Percentiles rank a stretch among this genome's conserved stretches.
These are phyloP conservation scores for Phytophthora hibernalis DNA, from an alignment of 352 stramenopile genomes.

Conservation along the genomic window DNA sequence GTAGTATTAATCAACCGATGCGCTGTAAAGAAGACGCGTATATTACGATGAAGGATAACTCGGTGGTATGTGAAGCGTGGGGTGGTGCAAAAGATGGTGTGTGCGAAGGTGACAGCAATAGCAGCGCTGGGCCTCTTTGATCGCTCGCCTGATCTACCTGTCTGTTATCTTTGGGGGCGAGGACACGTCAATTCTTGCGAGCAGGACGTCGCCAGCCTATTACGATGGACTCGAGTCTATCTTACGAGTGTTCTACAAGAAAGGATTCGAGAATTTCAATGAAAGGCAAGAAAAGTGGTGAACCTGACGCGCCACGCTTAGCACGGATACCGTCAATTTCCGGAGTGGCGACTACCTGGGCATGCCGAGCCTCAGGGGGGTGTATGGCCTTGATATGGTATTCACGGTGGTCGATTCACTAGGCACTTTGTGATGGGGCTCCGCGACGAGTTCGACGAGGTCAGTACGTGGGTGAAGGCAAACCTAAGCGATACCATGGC, in stretches of 20 bases:
- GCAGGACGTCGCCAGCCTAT: neutral
- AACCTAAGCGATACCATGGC: conserved; percentile 45
- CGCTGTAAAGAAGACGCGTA: neutral
- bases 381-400: conserved; percentile 68
- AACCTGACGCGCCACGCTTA: conserved; percentile 66
- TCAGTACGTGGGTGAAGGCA: conserved; percentile 57
- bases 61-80: conserved; percentile 5
- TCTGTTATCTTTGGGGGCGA: conserved; percentile 9
- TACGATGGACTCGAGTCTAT: conserved; percentile 17
- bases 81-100: conserved; percentile 22
- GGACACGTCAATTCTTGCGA: conserved; percentile 25
- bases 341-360: conserved; percentile 51
- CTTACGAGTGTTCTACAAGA: conserved; percentile 40
- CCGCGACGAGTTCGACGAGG: conserved; percentile 68
- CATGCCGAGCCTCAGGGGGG: conserved; percentile 30
- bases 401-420: conserved; percentile 70
- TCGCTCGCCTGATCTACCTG: conserved; percentile 29
- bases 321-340: conserved; percentile 53
- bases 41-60: conserved; percentile 15
- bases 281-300: conserved; percentile 54
- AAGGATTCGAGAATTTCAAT: conserved; percentile 29
- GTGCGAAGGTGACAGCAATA: conserved; percentile 12
- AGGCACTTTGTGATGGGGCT: conserved; percentile 75
- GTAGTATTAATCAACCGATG: no score
- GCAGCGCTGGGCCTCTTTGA: conserved; percentile 20